Percentiles rank a stretch among this genome's conserved stretches.
These are phyloP conservation scores for Podospora appendiculata DNA, from an alignment of 495 filamentous ascomycete species.

Conservation along the genomic window DNA sequence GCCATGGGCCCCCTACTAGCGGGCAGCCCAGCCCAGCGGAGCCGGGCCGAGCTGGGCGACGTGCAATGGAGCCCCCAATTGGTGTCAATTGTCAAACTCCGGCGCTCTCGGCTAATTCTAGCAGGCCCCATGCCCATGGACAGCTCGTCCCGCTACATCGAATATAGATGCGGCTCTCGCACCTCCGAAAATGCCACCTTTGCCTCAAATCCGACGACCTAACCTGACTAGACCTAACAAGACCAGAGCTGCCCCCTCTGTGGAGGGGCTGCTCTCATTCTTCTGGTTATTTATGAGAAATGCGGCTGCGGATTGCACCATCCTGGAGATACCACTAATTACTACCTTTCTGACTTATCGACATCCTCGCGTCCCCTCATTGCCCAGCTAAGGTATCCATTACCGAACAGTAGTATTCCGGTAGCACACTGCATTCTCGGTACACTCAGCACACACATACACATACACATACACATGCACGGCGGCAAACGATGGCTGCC, in stretches of 20 bases:
- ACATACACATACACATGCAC: not conserved
- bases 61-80: too few relatives aligned
- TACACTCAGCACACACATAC: too few relatives aligned
- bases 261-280: not conserved
- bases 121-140: not conserved
- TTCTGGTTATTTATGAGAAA: not conserved
- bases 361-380: not conserved
- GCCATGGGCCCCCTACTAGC: too few relatives aligned
- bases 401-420: too few relatives aligned
- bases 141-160: constrained; percentile 14
- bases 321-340: not conserved
- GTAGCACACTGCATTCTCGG: not conserved
- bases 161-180: constrained; percentile 22
- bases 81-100: not conserved
- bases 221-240: not conserved
- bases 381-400: not conserved
- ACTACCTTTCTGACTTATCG: too few relatives aligned
- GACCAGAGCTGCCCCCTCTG: not conserved
- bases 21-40: too few relatives aligned
- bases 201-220: constrained; percentile 2
- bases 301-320: not conserved
- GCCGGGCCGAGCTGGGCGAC: too few relatives aligned
- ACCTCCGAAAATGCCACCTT: constrained; percentile 29
- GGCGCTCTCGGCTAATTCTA: not conserved
- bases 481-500: not conserved